Evolutionary conservation across 257 asterid species (phyloP).

Genomic region (Linderniella brevidens): DNA sequence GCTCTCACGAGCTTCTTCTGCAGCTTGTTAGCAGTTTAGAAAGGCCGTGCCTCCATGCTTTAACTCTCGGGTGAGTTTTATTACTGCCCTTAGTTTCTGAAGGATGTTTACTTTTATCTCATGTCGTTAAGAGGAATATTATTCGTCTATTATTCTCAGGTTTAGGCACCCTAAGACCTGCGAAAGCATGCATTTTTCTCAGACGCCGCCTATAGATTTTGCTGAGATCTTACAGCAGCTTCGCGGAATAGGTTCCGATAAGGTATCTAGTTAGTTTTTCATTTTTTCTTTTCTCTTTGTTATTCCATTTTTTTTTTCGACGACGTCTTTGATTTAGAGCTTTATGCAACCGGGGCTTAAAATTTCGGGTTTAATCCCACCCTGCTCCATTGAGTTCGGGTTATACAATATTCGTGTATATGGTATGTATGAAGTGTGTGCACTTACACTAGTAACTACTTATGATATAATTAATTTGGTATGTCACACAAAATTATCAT

Average conservation of each 20-base stretch:
- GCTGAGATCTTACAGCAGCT: constrained; percentile 40
- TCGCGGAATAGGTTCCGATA: constrained; percentile 36
- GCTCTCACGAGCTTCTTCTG: constrained; percentile 26
- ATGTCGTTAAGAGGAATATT: not conserved
- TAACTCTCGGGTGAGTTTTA: constrained; percentile 47
- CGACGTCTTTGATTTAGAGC: no score
- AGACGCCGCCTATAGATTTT: constrained; percentile 72
- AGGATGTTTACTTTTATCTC: not conserved
- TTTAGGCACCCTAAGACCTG: constrained; percentile 64
- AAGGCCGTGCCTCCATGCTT: constrained; percentile 92
- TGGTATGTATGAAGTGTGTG: no score
- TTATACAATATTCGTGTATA: no score
- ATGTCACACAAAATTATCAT: no score
- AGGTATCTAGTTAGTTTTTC: constrained; percentile 17
- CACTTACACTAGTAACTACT: no score
- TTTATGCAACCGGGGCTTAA: no score
- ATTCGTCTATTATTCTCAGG: constrained; percentile 18
- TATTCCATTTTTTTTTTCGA: no score
- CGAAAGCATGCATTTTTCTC: constrained; percentile 45
- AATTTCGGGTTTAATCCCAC: no score
- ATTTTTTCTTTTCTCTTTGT: no score
- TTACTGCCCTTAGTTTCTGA: not conserved
- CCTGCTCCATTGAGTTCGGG: no score
- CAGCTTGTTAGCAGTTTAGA: constrained; percentile 38
- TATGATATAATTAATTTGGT: no score